phyloP scores from a whole-genome alignment of 2,329 filamentous ascomycete genomes.

The Emmonsiellopsis sp. region DNA sequence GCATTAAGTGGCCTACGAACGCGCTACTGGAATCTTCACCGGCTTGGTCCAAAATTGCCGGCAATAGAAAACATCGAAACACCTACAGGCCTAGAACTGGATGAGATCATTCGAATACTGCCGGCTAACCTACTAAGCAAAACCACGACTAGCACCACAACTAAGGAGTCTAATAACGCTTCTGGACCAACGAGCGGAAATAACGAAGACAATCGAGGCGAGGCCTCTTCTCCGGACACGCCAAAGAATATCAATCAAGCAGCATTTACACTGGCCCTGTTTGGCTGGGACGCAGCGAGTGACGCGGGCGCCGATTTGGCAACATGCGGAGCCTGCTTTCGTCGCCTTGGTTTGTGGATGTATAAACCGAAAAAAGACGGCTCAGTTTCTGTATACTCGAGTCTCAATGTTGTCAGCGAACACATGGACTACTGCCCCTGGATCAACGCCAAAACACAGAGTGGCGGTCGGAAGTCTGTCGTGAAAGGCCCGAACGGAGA shows the following conservation, averaged over 20 bases:
- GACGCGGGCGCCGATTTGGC: constrained; percentile 51
- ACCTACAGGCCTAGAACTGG: constrained; percentile 24
- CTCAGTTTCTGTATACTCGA: constrained; percentile 27
- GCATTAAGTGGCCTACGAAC: constrained; percentile 51
- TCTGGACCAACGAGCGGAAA: neutral
- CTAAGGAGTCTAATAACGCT: neutral
- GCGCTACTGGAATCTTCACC: constrained; percentile 52
- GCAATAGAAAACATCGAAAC: constrained; percentile 21
- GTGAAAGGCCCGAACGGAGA: constrained; percentile 25
- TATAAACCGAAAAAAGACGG: constrained; percentile 66
- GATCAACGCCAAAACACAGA: constrained; percentile 58
- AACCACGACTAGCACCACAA: neutral
- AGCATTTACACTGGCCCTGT: constrained; percentile 60
- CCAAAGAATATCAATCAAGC: constrained; percentile 43
- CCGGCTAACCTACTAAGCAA: constrained; percentile 15
- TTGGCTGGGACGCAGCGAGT: constrained; percentile 64
- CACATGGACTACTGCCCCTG: constrained; percentile 81
- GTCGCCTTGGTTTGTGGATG: constrained; percentile 87
- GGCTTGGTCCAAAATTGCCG: constrained; percentile 31
- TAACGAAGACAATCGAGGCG: neutral
- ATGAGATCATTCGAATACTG: constrained; percentile 21
- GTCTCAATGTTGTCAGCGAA: constrained; percentile 60
- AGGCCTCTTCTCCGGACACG: neutral
- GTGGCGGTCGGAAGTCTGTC: constrained; percentile 27
- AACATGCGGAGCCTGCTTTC: constrained; percentile 76